phyloP scores from a whole-genome alignment of 1,284 basidiomycete species.

The Cystobasidium pallidum region DNA sequence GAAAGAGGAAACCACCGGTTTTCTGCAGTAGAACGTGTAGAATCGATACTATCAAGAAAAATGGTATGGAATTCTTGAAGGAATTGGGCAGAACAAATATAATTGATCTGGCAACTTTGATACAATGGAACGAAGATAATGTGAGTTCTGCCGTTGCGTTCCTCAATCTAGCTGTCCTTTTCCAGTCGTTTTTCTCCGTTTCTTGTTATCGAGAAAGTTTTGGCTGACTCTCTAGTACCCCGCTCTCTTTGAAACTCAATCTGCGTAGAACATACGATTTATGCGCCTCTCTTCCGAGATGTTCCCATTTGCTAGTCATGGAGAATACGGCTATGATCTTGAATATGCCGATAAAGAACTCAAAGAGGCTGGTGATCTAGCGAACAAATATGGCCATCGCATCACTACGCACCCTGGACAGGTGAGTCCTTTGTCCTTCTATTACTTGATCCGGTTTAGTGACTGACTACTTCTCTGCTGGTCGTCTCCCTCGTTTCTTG shows the following conservation, averaged over 20 bases:
- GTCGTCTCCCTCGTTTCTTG: constrained; percentile 7
- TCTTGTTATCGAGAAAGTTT: neutral
- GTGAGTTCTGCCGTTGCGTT: constrained; percentile 47
- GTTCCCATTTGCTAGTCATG: constrained; percentile 88
- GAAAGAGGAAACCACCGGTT: constrained; percentile 69
- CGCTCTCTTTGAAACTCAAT: neutral
- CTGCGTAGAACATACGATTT: constrained; percentile 66
- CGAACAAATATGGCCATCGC: constrained; percentile 74
- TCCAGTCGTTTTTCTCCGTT: neutral
- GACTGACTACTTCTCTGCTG: no score
- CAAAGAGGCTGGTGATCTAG: constrained; percentile 69
- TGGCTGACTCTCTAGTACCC: neutral
- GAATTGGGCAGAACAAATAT: constrained; percentile 76
- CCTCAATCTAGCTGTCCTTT: neutral
- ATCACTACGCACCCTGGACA: constrained; percentile 86
- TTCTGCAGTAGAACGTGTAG: constrained; percentile 77
- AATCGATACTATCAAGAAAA: constrained; percentile 71
- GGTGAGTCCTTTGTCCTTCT: constrained; percentile 52
- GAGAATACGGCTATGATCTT: constrained; percentile 75
- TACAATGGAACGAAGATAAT: constrained; percentile 82
- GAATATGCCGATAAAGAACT: constrained; percentile 67
- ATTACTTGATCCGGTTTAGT: no score
- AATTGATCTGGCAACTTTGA: constrained; percentile 69
- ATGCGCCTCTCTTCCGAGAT: constrained; percentile 84
- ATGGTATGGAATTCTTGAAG: constrained; percentile 78